Conservation (phyloP, 805 yeast genomes). For the Candida nemodendra region DNA sequence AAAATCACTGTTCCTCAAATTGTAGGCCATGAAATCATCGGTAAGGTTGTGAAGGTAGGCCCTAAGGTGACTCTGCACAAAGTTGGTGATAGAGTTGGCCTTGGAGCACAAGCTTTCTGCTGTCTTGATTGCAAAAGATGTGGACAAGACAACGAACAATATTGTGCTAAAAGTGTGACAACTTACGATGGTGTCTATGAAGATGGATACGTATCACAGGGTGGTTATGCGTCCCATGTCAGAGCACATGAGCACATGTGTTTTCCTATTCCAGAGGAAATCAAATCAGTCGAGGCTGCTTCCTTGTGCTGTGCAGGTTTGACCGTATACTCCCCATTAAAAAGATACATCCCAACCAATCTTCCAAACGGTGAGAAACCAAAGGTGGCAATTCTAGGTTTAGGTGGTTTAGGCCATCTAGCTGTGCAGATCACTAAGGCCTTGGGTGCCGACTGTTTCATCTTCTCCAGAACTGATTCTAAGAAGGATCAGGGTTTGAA, state of each 20-base stretch:
- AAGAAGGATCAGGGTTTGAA: conserved; percentile 40
- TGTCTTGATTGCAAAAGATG: conserved; percentile 39
- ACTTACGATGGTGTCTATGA: conserved; percentile 41
- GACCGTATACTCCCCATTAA: conserved; percentile 49
- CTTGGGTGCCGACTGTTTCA: conserved; percentile 44
- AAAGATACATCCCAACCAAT: conserved; percentile 35
- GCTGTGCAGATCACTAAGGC: conserved; percentile 46
- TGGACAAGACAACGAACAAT: conserved; percentile 41
- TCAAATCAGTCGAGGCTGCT: conserved; percentile 42
- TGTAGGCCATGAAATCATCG: conserved; percentile 51
- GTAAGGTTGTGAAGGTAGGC: conserved; percentile 40
- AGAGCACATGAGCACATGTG: conserved; percentile 46
- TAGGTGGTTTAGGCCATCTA: conserved; percentile 49
- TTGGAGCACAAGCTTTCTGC: conserved; percentile 43
- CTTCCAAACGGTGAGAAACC: conserved; percentile 32
- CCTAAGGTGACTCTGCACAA: conserved; percentile 35
- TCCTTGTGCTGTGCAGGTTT: conserved; percentile 54
- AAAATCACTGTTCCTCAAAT: conserved; percentile 39
- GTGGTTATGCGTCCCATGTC: conserved; percentile 49
- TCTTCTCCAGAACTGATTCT: conserved; percentile 41
- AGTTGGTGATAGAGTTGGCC: conserved; percentile 46
- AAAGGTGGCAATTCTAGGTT: conserved; percentile 42
- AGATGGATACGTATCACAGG: conserved; percentile 38
- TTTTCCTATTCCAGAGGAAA: conserved; percentile 45
- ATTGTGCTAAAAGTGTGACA: conserved; percentile 40